These are phyloP conservation scores for Boeremia exigua DNA, from an alignment of 2,329 filamentous ascomycete genomes.

Conservation along the genomic window DNA sequence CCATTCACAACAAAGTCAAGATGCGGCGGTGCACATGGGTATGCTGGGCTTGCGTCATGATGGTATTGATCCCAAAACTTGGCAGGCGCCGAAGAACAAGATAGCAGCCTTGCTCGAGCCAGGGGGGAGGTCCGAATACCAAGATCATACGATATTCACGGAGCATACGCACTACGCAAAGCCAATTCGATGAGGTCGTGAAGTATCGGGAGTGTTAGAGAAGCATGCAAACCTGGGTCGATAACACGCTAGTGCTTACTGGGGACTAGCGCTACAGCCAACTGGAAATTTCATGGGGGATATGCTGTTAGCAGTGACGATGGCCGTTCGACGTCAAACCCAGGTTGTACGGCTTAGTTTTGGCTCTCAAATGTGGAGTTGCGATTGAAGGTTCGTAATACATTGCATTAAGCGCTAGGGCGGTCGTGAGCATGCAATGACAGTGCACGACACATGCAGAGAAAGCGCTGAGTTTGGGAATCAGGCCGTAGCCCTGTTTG, in stretches of 20 bases:
- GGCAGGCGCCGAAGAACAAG: conserved; percentile 25
- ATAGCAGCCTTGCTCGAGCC: not conserved
- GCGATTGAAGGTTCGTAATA: conserved; percentile 13
- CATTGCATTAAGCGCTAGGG: conserved; percentile 20
- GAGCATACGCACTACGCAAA: not conserved
- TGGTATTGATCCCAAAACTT: conserved; percentile 27
- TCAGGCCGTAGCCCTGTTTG: conserved; percentile 43
- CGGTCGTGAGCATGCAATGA: conserved; percentile 17
- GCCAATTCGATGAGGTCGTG: not conserved
- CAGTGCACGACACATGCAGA: conserved; percentile 17
- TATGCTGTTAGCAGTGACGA: not conserved
- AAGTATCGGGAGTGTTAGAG: not conserved
- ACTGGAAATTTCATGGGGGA: not conserved
- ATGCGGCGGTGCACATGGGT: conserved; percentile 30
- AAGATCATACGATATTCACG: not conserved
- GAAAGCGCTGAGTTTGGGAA: conserved; percentile 30
- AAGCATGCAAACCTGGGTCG: not conserved
- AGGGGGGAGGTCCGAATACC: not conserved
- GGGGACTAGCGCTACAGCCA: conserved; percentile 2
- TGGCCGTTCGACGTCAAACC: not conserved
- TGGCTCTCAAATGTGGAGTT: not conserved
- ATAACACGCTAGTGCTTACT: not conserved
- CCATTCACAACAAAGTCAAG: conserved; percentile 10
- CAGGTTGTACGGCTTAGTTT: not conserved
- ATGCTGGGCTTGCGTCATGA: conserved; percentile 44